These are phyloP conservation scores for Aspergillus thermomutatus DNA, from an alignment of 2,329 filamentous ascomycete genomes.

Conservation along the genomic window DNA sequence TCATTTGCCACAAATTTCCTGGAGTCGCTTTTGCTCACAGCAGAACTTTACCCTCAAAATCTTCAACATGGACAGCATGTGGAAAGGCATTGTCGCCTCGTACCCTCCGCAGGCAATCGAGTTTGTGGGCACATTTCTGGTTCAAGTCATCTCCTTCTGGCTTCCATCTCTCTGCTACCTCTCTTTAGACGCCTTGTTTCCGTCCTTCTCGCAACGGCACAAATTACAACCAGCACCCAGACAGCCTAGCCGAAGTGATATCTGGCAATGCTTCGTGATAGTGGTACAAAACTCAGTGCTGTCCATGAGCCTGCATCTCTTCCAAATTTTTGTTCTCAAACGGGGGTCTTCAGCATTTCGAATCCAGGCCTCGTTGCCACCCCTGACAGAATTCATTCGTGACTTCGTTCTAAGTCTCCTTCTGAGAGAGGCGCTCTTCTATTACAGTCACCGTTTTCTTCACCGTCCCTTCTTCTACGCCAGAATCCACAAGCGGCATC, in stretches of 20 bases:
- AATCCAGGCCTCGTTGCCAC: slow-evolving; percentile 39
- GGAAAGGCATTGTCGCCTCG: slow-evolving; percentile 14
- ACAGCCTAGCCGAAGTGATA: slow-evolving; percentile 47
- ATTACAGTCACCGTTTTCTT: slow-evolving; percentile 54
- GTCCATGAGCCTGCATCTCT: slow-evolving; percentile 34
- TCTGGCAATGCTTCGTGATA: slow-evolving; percentile 43
- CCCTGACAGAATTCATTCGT: slow-evolving; percentile 31
- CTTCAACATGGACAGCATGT: slow-evolving; percentile 4
- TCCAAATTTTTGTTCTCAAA: slow-evolving; percentile 16
- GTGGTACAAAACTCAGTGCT: slow-evolving; percentile 50
- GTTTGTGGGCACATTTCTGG: slow-evolving; percentile 23
- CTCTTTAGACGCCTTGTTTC: slow-evolving; percentile 43
- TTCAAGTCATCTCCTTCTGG: slow-evolving; percentile 25
- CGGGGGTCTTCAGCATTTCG: slow-evolving; percentile 32
- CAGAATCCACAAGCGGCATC: slow-evolving; percentile 55
- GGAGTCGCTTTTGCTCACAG: not conserved
- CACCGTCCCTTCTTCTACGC: slow-evolving; percentile 50
- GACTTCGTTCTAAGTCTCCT: slow-evolving; percentile 44
- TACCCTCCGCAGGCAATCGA: slow-evolving; percentile 24
- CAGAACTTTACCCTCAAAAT: not conserved
- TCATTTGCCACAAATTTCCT: slow-evolving; percentile 1
- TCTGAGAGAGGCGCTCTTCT: slow-evolving; percentile 53
- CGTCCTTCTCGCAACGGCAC: slow-evolving; percentile 49
- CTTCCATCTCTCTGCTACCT: slow-evolving; percentile 37
- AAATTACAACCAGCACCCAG: slow-evolving; percentile 54